These are phyloP conservation scores for Ilyonectria destructans DNA, from an alignment of 2,329 filamentous ascomycete genomes.

Conservation along the genomic window DNA sequence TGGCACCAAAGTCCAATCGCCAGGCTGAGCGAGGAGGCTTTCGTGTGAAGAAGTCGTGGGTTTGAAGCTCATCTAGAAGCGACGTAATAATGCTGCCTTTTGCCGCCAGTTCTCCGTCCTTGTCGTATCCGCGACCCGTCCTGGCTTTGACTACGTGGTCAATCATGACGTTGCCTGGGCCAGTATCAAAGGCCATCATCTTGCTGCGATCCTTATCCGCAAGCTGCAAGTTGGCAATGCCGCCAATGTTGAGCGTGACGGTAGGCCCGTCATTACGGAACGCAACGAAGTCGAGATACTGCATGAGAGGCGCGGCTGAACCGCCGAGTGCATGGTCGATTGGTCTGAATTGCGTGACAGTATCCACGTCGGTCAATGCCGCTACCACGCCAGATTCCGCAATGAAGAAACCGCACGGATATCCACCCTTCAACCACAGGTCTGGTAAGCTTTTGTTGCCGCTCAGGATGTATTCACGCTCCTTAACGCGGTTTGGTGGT, in stretches of 20 bases:
- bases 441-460: slow-evolving; percentile 47
- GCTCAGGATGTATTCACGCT: slow-evolving; percentile 39
- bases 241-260: slow-evolving; percentile 51
- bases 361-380: slow-evolving; percentile 49
- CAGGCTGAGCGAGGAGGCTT: slow-evolving; percentile 50
- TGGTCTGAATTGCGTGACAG: slow-evolving; percentile 51
- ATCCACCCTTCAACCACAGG: slow-evolving; percentile 49
- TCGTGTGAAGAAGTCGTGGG: slow-evolving; percentile 47
- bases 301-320: slow-evolving; percentile 51
- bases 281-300: slow-evolving; percentile 52
- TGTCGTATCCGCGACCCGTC: slow-evolving; percentile 45
- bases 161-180: slow-evolving; percentile 52
- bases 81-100: slow-evolving; percentile 40
- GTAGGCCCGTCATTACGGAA: slow-evolving; percentile 47
- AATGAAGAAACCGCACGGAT: slow-evolving; percentile 50
- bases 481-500: slow-evolving; percentile 44
- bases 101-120: slow-evolving; percentile 48
- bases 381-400: slow-evolving; percentile 52
- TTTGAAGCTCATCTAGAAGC: slow-evolving; percentile 42
- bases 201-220: slow-evolving; percentile 48
- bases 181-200: slow-evolving; percentile 54
- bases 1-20: slow-evolving; percentile 50
- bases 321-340: slow-evolving; percentile 51
- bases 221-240: slow-evolving; percentile 53
- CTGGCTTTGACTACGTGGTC: slow-evolving; percentile 50